Conservation (phyloP, 2,329 filamentous ascomycete genomes). For the Penicillium concentricum region DNA sequence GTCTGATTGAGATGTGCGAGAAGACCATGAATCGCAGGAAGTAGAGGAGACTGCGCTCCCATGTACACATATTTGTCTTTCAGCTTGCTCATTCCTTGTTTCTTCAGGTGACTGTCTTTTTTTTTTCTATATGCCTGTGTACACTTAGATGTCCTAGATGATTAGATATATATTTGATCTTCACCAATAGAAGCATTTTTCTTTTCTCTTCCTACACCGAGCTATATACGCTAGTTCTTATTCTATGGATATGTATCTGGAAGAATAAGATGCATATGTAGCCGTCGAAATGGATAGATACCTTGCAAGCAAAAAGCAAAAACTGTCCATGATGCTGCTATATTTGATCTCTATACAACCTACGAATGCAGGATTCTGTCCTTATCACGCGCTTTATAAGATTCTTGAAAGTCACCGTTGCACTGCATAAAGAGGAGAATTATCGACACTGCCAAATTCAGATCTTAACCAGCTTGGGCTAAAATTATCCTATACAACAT, state of each 20-base stretch:
- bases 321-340: background rate
- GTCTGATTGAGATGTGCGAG: conserved; percentile 87
- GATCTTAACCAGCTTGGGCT: background rate
- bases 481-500: background rate
- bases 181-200: conserved; percentile 3
- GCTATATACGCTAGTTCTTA: background rate
- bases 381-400: background rate
- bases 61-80: conserved; percentile 22
- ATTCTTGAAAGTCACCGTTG: background rate
- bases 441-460: background rate
- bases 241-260: background rate
- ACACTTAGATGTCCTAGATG: conserved; percentile 21
- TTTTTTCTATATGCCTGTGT: conserved; percentile 17
- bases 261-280: background rate
- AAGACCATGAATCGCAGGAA: conserved; percentile 90
- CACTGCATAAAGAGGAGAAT: background rate
- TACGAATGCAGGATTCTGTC: background rate
- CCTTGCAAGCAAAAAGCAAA: background rate
- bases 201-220: background rate
- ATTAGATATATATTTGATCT: conserved; percentile 9
- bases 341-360: background rate
- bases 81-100: conserved; percentile 8
- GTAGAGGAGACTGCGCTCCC: conserved; percentile 41
- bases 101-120: conserved; percentile 9
- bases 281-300: background rate